Evolutionary conservation across 164 flowering plant species (phyloP), one percentile per base, ranked within the genome.

Genomic region (Liriodendron chinense): DNA sequence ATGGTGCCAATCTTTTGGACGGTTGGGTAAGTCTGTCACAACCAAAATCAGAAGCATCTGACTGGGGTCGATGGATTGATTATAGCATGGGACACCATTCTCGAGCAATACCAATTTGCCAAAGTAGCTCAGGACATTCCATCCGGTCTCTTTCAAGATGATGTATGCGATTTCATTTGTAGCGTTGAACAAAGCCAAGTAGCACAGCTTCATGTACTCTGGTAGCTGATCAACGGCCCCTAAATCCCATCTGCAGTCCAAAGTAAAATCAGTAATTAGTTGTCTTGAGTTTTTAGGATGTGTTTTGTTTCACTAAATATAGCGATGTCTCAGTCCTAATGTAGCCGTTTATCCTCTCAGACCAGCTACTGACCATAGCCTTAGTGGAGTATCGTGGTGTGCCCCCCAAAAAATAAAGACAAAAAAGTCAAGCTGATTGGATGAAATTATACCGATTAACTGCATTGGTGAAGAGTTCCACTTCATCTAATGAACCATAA

Each of bases 211-310:
- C 78, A 79, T 75, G 48, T 71, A 34, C 20, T 79, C 25, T 7
- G 81, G 78, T 25, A 79, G 78, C 43, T 65, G 43, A 24, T 71
- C 75, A n/a, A 79, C n/a, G 9, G 49, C 65, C 9, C 53, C 21
- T 7, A 79, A 18, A 66, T 75, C 78, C 81, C 81, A 79, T 50
- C 81, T 79, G 67, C 20, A 43, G 20, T 22, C 9, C 23, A 53
- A 53, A 53, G 57, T 16, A 53, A 23, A 64, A 64, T 23, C 28
- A 64, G 66, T 64, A 64, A 64, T 21, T 24, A 64, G 66, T 21
- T 10, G 21, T 1, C 25, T 9, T 22, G 25, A 21, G 25, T 23
- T 8, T 64, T 64, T 20, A 59, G 66, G 28, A 6, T 23, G 66
- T 23, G n/a, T 63, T 63, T 9, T 25, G 23, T 7, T 63, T 1